Evolutionary conservation across 768 basidiomycete species (phyloP).

Genomic region (Wakefieldia striispora): DNA sequence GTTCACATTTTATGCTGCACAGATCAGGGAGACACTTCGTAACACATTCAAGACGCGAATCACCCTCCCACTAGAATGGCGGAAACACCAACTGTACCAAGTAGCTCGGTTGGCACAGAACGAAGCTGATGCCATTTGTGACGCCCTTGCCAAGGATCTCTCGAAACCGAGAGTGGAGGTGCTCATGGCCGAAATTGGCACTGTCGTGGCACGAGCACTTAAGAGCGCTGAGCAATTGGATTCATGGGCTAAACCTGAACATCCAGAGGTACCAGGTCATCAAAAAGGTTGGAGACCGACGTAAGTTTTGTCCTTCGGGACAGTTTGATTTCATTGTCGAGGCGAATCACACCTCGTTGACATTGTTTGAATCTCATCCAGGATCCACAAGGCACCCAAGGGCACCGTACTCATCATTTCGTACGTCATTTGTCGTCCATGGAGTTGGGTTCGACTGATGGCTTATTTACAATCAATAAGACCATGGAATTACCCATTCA

Average conservation of each 20-base stretch:
- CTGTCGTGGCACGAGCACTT: constrained; percentile 41
- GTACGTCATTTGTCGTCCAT: constrained; percentile 36
- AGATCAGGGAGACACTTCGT: constrained; percentile 40
- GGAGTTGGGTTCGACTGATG: neutral
- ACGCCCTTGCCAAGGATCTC: constrained; percentile 45
- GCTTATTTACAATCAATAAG: constrained; percentile 26
- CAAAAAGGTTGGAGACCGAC: constrained; percentile 53
- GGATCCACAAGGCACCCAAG: constrained; percentile 53
- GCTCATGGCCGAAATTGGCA: constrained; percentile 43
- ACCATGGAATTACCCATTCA: constrained; percentile 67
- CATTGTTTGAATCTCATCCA: constrained; percentile 2
- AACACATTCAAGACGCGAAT: constrained; percentile 50
- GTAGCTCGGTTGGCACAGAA: constrained; percentile 61
- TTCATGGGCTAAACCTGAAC: constrained; percentile 53
- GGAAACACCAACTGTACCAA: constrained; percentile 62
- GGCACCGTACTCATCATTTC: constrained; percentile 60
- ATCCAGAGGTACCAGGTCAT: constrained; percentile 36
- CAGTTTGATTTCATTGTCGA: neutral
- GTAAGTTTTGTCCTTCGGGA: constrained; percentile 9
- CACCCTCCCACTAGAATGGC: constrained; percentile 54
- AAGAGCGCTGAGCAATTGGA: constrained; percentile 49
- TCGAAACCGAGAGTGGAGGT: constrained; percentile 41
- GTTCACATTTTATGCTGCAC: neutral
- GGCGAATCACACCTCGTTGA: no score
- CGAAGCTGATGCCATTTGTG: constrained; percentile 52